These are phyloP conservation scores for Arxiozyma bovina DNA, from an alignment of 1,139 yeast species.

Conservation along the genomic window DNA sequence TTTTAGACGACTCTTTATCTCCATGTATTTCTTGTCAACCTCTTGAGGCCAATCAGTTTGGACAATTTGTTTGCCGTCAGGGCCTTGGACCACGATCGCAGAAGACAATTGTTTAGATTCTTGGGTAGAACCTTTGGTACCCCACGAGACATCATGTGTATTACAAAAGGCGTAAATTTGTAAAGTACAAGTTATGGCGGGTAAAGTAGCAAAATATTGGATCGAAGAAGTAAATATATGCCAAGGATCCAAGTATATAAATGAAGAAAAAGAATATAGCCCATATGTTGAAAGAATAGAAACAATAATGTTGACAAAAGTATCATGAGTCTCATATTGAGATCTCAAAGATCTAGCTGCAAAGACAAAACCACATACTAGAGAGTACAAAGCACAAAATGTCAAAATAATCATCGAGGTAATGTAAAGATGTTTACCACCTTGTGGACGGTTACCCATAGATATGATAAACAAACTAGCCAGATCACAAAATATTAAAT, in stretches of 20 bases:
- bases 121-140: constrained; percentile 86
- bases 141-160: constrained; percentile 77
- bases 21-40: constrained; percentile 48
- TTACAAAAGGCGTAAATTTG: constrained; percentile 93
- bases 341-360: constrained; percentile 49
- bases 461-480: constrained; percentile 83
- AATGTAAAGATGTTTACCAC: constrained; percentile 68
- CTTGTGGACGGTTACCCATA: constrained; percentile 93
- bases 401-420: constrained; percentile 63
- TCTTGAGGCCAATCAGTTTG: constrained; percentile 87
- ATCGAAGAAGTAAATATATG: constrained; percentile 75
- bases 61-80: constrained; percentile 48
- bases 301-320: constrained; percentile 71
- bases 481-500: constrained; percentile 68
- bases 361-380: constrained; percentile 74
- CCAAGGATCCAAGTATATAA: constrained; percentile 89
- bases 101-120: constrained; percentile 58
- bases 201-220: constrained; percentile 80
- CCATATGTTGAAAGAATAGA: constrained; percentile 91
- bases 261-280: constrained; percentile 65
- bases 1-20: constrained; percentile 76
- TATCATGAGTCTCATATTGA: constrained; percentile 35
- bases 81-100: constrained; percentile 48
- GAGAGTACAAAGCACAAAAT: constrained; percentile 71
- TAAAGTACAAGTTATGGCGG: constrained; percentile 84